Percentiles rank a stretch among this genome's conserved stretches.
phyloP scores from a whole-genome alignment of 306 rosid genomes.

The Vigna angularis region DNA sequence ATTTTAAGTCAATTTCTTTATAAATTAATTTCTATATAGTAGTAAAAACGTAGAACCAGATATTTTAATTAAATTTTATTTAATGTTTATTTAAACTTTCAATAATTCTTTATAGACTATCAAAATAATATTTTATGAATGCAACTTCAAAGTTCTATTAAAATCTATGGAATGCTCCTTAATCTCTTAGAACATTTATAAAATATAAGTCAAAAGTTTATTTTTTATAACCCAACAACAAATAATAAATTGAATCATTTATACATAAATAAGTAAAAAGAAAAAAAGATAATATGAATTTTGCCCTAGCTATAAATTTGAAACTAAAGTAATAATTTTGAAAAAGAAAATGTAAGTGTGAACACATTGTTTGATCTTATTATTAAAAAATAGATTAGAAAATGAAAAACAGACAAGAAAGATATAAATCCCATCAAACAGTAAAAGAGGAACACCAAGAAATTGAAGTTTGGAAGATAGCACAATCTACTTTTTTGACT shows the following conservation, averaged over 20 bases:
- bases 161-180: not conserved
- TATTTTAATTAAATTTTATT: no score
- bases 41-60: no score
- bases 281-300: no score
- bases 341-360: not conserved
- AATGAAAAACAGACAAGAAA: slow-evolving; percentile 1
- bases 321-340: not conserved
- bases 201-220: not conserved
- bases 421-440: slow-evolving; percentile 32
- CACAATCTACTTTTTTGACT: slow-evolving; percentile 46
- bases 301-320: no score
- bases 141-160: not conserved
- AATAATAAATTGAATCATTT: not conserved
- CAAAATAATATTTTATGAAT: not conserved
- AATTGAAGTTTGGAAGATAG: slow-evolving; percentile 28
- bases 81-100: no score
- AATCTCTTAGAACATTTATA: not conserved
- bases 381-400: not conserved
- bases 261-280: not conserved
- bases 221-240: no score
- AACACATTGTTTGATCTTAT: not conserved
- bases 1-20: no score
- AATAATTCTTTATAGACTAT: no score
- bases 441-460: slow-evolving; percentile 2
- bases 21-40: no score